A percentile compares a stretch with the other conserved stretches of the same genome.
Conservation (phyloP, 768 basidiomycete species). For the Lactarius hengduanensis region DNA sequence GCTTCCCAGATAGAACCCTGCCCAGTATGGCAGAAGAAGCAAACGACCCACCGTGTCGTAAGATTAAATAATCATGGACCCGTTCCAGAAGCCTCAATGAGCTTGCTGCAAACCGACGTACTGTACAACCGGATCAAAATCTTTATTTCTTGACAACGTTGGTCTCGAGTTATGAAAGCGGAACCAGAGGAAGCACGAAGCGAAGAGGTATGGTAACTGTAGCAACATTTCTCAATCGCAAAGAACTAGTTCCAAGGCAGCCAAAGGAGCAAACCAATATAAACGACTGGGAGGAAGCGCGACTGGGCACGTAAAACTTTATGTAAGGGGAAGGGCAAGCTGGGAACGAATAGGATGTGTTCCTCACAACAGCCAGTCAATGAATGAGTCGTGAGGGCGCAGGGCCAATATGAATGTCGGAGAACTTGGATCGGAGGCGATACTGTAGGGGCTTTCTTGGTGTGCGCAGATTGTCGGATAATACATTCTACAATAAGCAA, state of each 20-base stretch:
- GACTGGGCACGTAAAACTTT: not conserved
- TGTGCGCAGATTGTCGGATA: not conserved
- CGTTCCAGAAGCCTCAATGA: not conserved
- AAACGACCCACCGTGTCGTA: not conserved
- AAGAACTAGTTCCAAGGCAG: not conserved
- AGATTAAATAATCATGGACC: not conserved
- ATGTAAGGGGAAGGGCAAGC: not conserved
- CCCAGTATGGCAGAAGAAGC: not conserved
- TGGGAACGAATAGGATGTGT: not conserved
- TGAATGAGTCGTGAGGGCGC: not conserved
- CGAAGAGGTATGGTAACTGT: not conserved
- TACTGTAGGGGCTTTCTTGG: not conserved
- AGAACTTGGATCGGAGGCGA: not conserved
- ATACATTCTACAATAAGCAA: not conserved
- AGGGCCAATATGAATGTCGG: not conserved
- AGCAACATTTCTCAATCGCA: not conserved
- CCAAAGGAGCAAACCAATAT: not conserved
- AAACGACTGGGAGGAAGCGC: not conserved
- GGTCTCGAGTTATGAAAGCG: not conserved
- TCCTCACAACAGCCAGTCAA: not conserved
- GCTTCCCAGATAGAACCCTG: constrained; percentile 1
- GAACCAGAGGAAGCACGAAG: not conserved
- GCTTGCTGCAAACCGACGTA: not conserved
- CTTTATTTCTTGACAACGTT: not conserved
- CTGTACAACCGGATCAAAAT: not conserved